Conservation (phyloP, 2,329 filamentous ascomycete genomes). For the Rhynchosporium agropyri region DNA sequence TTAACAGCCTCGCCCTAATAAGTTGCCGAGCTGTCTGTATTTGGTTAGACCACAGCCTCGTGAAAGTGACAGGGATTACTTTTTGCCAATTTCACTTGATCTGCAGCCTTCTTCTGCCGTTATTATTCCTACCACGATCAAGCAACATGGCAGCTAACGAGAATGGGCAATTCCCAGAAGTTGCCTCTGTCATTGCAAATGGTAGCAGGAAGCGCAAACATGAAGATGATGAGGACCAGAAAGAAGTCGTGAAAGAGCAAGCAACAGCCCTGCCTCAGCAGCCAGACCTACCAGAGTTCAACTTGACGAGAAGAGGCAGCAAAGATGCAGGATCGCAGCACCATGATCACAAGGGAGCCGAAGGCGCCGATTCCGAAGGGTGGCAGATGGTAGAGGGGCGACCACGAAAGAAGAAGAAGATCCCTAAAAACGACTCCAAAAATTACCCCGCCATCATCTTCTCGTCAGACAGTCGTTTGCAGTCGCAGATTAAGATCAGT, state of each 20-base stretch:
- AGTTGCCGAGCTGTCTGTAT: background rate
- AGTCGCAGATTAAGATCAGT: conserved; percentile 63
- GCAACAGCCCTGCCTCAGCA: conserved; percentile 34
- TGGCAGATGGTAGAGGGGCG: conserved; percentile 59
- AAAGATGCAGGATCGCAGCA: conserved; percentile 25
- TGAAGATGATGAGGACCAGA: conserved; percentile 30
- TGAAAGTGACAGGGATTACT: background rate
- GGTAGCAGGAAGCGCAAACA: conserved; percentile 40
- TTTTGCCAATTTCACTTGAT: conserved; percentile 2
- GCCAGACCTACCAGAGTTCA: conserved; percentile 42
- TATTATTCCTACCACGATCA: background rate
- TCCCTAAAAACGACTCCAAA: conserved; percentile 56
- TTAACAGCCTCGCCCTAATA: background rate
- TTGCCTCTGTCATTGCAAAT: conserved; percentile 31
- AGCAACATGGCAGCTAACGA: conserved; percentile 21
- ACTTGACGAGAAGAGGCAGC: conserved; percentile 36
- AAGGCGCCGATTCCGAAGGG: conserved; percentile 37
- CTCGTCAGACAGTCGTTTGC: conserved; percentile 54
- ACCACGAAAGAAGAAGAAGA: conserved; percentile 63
- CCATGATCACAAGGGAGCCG: conserved; percentile 12
- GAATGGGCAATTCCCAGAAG: conserved; percentile 38
- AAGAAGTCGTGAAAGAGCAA: conserved; percentile 31
- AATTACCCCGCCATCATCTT: conserved; percentile 64
- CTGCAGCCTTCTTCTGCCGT: conserved; percentile 1
- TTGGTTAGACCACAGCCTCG: conserved; percentile 18